These are phyloP conservation scores for Phytophthora ohioensis DNA, from an alignment of 352 stramenopile genomes.

Conservation along the genomic window DNA sequence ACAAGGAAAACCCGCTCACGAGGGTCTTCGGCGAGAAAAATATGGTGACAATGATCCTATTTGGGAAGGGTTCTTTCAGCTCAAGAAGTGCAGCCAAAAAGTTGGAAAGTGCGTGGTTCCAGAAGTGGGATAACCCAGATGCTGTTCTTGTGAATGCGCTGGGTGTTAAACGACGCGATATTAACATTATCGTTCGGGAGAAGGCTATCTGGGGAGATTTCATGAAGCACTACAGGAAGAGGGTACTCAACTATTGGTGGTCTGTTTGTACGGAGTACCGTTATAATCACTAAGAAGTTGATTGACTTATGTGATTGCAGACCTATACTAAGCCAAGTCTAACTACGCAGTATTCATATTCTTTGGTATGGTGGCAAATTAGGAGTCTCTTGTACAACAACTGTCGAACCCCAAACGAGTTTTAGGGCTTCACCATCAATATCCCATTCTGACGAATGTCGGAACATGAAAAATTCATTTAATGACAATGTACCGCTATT, in stretches of 20 bases:
- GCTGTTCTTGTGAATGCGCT: background rate
- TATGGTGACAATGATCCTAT: background rate
- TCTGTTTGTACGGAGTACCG: no score
- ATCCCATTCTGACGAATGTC: no score
- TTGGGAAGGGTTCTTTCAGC: background rate
- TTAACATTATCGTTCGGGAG: background rate
- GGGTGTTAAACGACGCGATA: background rate
- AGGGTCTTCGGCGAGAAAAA: background rate
- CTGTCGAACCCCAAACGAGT: no score
- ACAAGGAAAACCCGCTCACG: background rate
- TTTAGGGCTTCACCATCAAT: no score
- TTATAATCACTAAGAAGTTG: no score
- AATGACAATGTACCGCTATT: no score
- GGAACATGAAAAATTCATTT: no score
- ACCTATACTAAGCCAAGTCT: no score
- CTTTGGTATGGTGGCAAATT: no score
- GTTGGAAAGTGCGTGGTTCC: slow-evolving; percentile 6
- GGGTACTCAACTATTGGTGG: background rate
- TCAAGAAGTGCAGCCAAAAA: background rate
- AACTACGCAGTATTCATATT: no score
- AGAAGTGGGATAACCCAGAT: background rate
- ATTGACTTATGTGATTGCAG: no score
- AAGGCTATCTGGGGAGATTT: background rate
- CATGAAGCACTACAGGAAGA: background rate
- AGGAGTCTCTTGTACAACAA: no score